Base-by-base conservation (phyloP, 208 protist genomes). In the Crithidia sp. region DNA sequence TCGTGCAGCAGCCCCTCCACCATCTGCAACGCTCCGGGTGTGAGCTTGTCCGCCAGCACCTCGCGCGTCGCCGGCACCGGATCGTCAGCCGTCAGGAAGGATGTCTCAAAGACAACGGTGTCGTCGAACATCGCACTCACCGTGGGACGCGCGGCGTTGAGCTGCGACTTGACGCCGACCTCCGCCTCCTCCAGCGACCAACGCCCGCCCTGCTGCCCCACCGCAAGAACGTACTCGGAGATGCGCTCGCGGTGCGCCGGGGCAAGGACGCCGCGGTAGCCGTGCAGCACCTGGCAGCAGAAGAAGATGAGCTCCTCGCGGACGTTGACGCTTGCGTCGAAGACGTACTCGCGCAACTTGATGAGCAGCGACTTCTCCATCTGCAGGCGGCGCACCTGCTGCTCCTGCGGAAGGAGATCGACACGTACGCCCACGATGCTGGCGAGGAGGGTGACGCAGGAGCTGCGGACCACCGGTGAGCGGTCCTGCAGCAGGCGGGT, bases 291-390 rank as follows among this genome's bases (percentile, higher is more conserved):
- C 50, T 86, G 79, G 67, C 80, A 88, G 62, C 81, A 83, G 78
- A 95, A 95, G 78, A 88, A 95, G 63, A 94, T 90, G 59, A 96
- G 81, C 85, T 96, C 92, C 69, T 93, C 82, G 10, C 92, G 86
- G 16, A 96, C 88, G 73, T 73, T 90, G 78, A 95, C 90, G 77
- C 92, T 96, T 28, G 89, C 87, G 74, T 96, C 92, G 59, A 87
- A 91, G 57, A 96, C 62, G 76, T 88, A 89, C 65, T 77, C 73
- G 36, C 92, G 86, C 43, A 96, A 76, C 63, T 89, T 84, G 59
- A 95, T 94, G 37, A 96, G 60, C 37, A 96, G 71, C 47, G 88
- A 88, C 79, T 94, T 96, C 66, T 96, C 92, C 85, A 94, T 89
- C 60, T 95, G 90, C 61, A 94, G 65, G 19, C 87, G 90, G 5